phyloP scores from a whole-genome alignment of 176 grass and related monocot genomes.

The Musa schizocarpa region DNA sequence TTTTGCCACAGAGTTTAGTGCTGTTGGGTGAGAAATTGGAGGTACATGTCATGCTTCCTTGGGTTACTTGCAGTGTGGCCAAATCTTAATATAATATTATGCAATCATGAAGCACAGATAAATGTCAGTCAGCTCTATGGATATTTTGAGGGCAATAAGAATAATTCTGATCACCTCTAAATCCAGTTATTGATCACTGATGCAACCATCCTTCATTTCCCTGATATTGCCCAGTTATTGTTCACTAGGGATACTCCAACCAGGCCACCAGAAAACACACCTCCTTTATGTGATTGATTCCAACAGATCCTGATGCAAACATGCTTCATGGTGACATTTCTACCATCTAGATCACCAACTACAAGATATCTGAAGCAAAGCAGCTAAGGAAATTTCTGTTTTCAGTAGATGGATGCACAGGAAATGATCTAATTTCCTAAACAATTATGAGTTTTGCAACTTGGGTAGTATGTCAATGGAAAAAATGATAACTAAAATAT shows the following conservation, averaged over 20 bases:
- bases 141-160: neutral
- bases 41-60: neutral
- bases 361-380: no score
- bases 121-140: neutral
- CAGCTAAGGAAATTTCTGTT: no score
- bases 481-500: no score
- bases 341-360: no score
- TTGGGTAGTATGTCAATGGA: no score
- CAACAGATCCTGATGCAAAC: no score
- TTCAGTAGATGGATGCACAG: no score
- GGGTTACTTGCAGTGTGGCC: neutral
- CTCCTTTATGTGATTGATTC: neutral
- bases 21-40: neutral
- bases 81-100: neutral
- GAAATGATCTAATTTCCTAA: no score
- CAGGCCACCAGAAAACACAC: neutral
- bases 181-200: neutral
- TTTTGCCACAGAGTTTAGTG: neutral
- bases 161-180: neutral
- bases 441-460: no score
- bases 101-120: neutral
- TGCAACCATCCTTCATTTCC: neutral
- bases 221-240: neutral
- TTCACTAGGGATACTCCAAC: neutral
- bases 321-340: no score